Evolutionary conservation across 306 rosid genomes (phyloP), one percentile per base, ranked within the genome.

Genomic region (Clitoria ternatea): DNA sequence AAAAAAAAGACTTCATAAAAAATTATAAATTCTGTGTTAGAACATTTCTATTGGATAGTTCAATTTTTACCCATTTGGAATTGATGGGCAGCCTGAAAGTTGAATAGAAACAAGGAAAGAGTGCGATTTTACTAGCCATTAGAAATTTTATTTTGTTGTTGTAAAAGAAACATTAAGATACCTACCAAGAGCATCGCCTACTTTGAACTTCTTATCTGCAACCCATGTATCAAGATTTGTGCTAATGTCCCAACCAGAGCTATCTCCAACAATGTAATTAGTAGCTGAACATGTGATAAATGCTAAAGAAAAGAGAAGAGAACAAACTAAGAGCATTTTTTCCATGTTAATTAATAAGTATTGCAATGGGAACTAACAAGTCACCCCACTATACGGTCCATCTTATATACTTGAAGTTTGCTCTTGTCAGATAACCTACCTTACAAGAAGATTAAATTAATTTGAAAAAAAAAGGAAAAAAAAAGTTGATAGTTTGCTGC

Each of bases 201-300:
- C 83, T 0, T 48, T 29, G 59, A 90, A 94, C 6, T 49, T 84
- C 79, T 94, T 90, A 78, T 66, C 85, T 0, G 74, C 67, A 27
- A 69, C 9, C 98, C 98, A 94, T 2, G 97, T 19, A 4, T 61
- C 80, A n/a, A 94, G 91, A 83, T 85, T 53, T 4, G 89, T 69
- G 81, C 98, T 94, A 22, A 90, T 87, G 80, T 94, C 98, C 97
- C 98, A 94, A 33, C 97, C 98, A 24, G 98, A 80, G 77, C 0
- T 79, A 79, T 79, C 98, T 23, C 98, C 98, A n/a, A 94, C 98
- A 5, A 2, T 35, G 61, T 89, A 94, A 15, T 44, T 80, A 35
- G 92, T 80, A 26, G 94, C 96, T 61, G 80, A 77, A 72, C 90
- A 84, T 66, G 69, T 76, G 42, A 67, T 3, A 48, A 60, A 20